A percentile compares a stretch with the other conserved stretches of the same genome.
Conservation (phyloP, 2,329 filamentous ascomycete species). For the Hypoxylon sp. region DNA sequence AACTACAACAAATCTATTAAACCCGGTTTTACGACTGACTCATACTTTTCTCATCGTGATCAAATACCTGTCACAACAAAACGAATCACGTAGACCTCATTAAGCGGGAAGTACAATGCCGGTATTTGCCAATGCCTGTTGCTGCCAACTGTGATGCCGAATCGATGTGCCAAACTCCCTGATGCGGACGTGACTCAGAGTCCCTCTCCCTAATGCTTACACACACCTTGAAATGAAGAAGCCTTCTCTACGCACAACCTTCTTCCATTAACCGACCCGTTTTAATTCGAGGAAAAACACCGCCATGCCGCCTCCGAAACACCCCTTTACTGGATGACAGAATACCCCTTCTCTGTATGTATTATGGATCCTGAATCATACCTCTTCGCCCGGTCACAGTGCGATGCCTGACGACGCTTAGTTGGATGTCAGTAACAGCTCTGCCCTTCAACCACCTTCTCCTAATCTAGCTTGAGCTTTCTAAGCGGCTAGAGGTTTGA, state of each 20-base stretch:
- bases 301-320: constrained; percentile 34
- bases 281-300: constrained; percentile 33
- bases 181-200: constrained; percentile 37
- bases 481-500: neutral
- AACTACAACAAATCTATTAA: neutral
- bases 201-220: constrained; percentile 39
- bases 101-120: constrained; percentile 14
- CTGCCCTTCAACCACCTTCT: neutral
- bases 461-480: neutral
- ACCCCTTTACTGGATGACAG: constrained; percentile 27
- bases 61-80: neutral
- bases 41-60: neutral
- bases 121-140: constrained; percentile 17
- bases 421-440: neutral
- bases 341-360: constrained; percentile 11
- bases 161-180: constrained; percentile 45
- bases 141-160: constrained; percentile 24
- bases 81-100: constrained; percentile 9
- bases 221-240: constrained; percentile 25
- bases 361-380: constrained; percentile 1
- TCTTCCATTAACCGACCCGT: constrained; percentile 39
- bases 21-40: neutral
- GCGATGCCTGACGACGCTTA: neutral
- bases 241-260: constrained; percentile 34
- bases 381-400: neutral